These are phyloP conservation scores for Talaromyces sp. DNA, from an alignment of 2,329 filamentous ascomycete genomes.

Conservation along the genomic window DNA sequence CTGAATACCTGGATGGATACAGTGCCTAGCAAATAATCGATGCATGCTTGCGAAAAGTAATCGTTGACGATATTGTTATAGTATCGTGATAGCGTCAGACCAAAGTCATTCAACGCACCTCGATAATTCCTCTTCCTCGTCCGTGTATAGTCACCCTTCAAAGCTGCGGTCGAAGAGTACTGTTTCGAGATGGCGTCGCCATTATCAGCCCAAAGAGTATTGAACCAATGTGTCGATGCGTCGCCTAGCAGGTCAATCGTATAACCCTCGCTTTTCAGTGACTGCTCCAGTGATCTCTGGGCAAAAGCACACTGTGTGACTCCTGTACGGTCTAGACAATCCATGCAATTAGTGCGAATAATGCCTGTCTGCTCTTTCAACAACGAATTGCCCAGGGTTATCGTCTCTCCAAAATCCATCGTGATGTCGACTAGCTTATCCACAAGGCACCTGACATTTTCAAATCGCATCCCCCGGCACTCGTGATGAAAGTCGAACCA, in stretches of 20 bases:
- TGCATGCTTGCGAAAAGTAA: slow-evolving; percentile 91
- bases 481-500: slow-evolving; percentile 97
- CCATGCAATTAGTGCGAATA: slow-evolving; percentile 97
- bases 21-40: slow-evolving; percentile 90
- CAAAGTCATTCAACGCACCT: slow-evolving; percentile 86
- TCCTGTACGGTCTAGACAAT: slow-evolving; percentile 93
- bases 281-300: slow-evolving; percentile 73
- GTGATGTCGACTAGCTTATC: slow-evolving; percentile 66
- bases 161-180: slow-evolving; percentile 89
- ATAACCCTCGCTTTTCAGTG: slow-evolving; percentile 72
- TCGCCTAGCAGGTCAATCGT: slow-evolving; percentile 72
- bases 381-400: slow-evolving; percentile 47
- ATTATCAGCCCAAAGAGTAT: slow-evolving; percentile 95
- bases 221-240: slow-evolving; percentile 86
- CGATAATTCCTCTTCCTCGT: slow-evolving; percentile 87
- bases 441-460: slow-evolving; percentile 81
- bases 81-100: slow-evolving; percentile 73
- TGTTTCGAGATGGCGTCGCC: slow-evolving; percentile 93
- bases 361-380: slow-evolving; percentile 64
- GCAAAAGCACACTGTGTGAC: slow-evolving; percentile 91
- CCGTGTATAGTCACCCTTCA: slow-evolving; percentile 95
- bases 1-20: slow-evolving; percentile 82
- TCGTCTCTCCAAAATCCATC: slow-evolving; percentile 68
- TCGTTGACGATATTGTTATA: slow-evolving; percentile 92
- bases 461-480: slow-evolving; percentile 95